A percentile compares a stretch with the other conserved stretches of the same genome.
phyloP scores from a whole-genome alignment of 2,329 filamentous ascomycete genomes.

The Tolypocladium tropicale region DNA sequence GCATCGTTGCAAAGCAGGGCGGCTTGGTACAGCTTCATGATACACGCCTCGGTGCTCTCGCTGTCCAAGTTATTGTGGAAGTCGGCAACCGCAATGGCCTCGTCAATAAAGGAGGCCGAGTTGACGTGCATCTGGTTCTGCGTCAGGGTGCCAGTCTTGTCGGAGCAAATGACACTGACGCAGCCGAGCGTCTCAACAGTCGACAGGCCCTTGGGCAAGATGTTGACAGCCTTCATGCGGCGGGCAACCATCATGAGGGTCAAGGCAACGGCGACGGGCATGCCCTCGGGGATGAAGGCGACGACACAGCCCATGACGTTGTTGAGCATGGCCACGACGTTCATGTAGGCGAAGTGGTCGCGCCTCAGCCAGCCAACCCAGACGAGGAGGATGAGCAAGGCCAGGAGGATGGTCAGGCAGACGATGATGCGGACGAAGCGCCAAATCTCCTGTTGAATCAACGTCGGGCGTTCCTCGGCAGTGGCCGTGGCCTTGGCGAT shows the following conservation, averaged over 20 bases:
- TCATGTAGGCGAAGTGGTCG: constrained; percentile 27
- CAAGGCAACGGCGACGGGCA: constrained; percentile 27
- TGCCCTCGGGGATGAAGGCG: constrained; percentile 28
- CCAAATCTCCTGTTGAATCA: constrained; percentile 31
- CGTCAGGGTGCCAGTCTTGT: constrained; percentile 32
- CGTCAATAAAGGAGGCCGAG: constrained; percentile 25
- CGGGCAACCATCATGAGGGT: constrained; percentile 32
- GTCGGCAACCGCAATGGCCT: constrained; percentile 15
- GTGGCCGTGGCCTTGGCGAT: constrained; percentile 26
- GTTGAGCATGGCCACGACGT: constrained; percentile 31
- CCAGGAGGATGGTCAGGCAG: constrained; percentile 25
- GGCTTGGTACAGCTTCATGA: constrained; percentile 16
- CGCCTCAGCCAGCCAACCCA: constrained; percentile 31
- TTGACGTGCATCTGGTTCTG: constrained; percentile 34
- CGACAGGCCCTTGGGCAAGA: constrained; percentile 30
- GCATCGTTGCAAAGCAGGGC: constrained; percentile 31
- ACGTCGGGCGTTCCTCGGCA: constrained; percentile 25
- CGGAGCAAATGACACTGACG: constrained; percentile 32
- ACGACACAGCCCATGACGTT: constrained; percentile 34
- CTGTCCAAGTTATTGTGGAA: constrained; percentile 11
- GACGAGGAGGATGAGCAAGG: constrained; percentile 31
- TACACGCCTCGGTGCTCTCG: constrained; percentile 6
- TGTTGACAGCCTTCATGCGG: constrained; percentile 30
- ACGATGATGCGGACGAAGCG: constrained; percentile 34
- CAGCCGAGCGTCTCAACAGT: constrained; percentile 33